These are phyloP conservation scores for Hypoxylon sp. DNA, from an alignment of 2,329 filamentous ascomycete genomes.

Conservation along the genomic window DNA sequence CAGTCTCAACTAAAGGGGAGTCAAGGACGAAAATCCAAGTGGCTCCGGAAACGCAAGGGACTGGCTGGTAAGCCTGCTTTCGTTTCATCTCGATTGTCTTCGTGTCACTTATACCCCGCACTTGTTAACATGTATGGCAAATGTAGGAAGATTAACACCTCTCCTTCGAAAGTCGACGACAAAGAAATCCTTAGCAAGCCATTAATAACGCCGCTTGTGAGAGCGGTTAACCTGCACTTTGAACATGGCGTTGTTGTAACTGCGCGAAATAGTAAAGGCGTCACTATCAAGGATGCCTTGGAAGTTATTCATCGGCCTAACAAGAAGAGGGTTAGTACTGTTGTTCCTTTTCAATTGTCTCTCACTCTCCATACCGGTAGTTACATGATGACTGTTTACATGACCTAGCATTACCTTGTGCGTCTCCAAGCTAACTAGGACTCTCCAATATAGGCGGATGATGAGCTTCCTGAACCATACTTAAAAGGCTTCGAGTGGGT, in stretches of 20 bases:
- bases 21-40: conserved; percentile 79
- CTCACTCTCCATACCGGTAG: too few relatives aligned
- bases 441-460: conserved; percentile 75
- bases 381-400: too few relatives aligned
- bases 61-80: conserved; percentile 78
- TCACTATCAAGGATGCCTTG: conserved; percentile 96
- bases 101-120: conserved; percentile 25
- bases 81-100: conserved; percentile 1
- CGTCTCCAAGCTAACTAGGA: background rate
- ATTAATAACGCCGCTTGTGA: conserved; percentile 85
- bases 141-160: conserved; percentile 92
- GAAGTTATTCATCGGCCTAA: conserved; percentile 96
- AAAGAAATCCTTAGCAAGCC: conserved; percentile 84
- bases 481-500: conserved; percentile 95
- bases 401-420: background rate
- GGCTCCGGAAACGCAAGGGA: conserved; percentile 85
- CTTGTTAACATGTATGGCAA: conserved; percentile 19
- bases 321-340: conserved; percentile 87
- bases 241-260: conserved; percentile 88
- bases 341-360: background rate
- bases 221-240: conserved; percentile 68
- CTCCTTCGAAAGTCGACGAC: conserved; percentile 82
- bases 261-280: conserved; percentile 91
- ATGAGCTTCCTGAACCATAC: conserved; percentile 89
- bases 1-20: conserved; percentile 69